Evolutionary conservation across 2,329 filamentous ascomycete genomes (phyloP).

Genomic region (Fusarium citri): DNA sequence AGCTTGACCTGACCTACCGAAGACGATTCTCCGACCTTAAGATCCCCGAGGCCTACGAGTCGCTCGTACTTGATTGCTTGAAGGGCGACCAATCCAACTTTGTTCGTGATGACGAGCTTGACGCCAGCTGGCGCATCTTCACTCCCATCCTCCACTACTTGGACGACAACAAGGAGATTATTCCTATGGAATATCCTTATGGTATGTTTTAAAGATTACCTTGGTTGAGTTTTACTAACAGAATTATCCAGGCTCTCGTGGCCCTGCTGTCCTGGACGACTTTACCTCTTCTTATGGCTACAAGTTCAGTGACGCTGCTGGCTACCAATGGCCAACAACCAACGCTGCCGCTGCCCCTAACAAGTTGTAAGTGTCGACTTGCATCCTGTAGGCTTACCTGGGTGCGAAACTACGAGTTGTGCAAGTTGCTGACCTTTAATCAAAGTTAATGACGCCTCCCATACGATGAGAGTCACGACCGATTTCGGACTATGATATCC

Average conservation of each 20-base stretch:
- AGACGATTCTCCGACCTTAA: constrained; percentile 99
- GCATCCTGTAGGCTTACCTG: constrained; percentile 29
- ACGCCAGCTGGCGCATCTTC: constrained; percentile 98
- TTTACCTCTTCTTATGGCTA: constrained; percentile 98
- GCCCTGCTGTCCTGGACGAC: constrained; percentile 95
- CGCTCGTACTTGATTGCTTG: constrained; percentile 93
- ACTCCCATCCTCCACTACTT: constrained; percentile 97
- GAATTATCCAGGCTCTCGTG: constrained; percentile 82
- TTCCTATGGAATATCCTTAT: constrained; percentile 99
- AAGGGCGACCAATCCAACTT: constrained; percentile 99
- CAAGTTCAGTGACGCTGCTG: constrained; percentile 97
- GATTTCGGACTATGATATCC: constrained; percentile 40
- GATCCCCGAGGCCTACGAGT: constrained; percentile 99
- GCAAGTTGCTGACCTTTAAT: constrained; percentile 29
- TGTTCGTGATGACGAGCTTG: constrained; percentile 94
- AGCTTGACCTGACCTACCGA: constrained; percentile 97
- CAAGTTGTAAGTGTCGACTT: constrained; percentile 76
- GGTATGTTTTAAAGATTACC: constrained; percentile 65
- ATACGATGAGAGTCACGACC: constrained; percentile 34
- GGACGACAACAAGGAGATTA: constrained; percentile 99
- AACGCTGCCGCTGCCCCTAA: constrained; percentile 71
- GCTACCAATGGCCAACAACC: constrained; percentile 93
- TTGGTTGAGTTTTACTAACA: neutral
- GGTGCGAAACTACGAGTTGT: constrained; percentile 7
- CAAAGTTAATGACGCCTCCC: constrained; percentile 42